phyloP scores from a whole-genome alignment of 371 early-diverging fungal genomes.

The Circinella minor region DNA sequence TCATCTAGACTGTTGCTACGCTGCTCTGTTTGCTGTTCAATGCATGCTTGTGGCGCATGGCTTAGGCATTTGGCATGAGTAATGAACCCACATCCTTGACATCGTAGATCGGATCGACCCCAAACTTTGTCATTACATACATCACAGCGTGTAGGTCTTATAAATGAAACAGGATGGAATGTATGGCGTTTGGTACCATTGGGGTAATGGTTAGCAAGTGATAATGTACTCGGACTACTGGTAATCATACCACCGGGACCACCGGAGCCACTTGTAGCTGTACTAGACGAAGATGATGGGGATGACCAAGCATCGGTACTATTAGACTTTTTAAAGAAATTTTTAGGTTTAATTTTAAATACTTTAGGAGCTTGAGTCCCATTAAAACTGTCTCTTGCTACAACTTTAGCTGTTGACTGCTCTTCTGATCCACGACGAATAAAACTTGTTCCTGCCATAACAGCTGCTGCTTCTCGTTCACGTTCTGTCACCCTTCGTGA shows the following conservation, averaged over 20 bases:
- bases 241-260: not conserved
- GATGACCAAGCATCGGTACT: slow-evolving; percentile 7
- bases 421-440: slow-evolving; percentile 20
- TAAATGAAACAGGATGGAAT: slow-evolving; percentile 65
- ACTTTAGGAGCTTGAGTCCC: slow-evolving; percentile 36
- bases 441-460: slow-evolving; percentile 31
- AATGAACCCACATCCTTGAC: slow-evolving; percentile 65
- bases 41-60: slow-evolving; percentile 42
- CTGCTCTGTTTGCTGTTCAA: slow-evolving; percentile 7
- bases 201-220: slow-evolving; percentile 4
- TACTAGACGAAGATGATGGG: too few species aligned
- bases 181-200: slow-evolving; percentile 44
- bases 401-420: slow-evolving; percentile 21
- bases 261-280: not conserved
- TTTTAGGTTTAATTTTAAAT: slow-evolving; percentile 50
- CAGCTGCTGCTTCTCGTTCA: slow-evolving; percentile 34
- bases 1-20: slow-evolving; percentile 26
- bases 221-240: not conserved
- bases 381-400: slow-evolving; percentile 33
- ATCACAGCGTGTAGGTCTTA: slow-evolving; percentile 80
- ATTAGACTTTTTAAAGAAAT: slow-evolving; percentile 53
- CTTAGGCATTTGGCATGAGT: slow-evolving; percentile 58
- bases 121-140: slow-evolving; percentile 86
- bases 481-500: slow-evolving; percentile 46
- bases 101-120: slow-evolving; percentile 79